phyloP scores from a whole-genome alignment of 1,139 yeast species.

The Kurtzmaniella quercitrusa region DNA sequence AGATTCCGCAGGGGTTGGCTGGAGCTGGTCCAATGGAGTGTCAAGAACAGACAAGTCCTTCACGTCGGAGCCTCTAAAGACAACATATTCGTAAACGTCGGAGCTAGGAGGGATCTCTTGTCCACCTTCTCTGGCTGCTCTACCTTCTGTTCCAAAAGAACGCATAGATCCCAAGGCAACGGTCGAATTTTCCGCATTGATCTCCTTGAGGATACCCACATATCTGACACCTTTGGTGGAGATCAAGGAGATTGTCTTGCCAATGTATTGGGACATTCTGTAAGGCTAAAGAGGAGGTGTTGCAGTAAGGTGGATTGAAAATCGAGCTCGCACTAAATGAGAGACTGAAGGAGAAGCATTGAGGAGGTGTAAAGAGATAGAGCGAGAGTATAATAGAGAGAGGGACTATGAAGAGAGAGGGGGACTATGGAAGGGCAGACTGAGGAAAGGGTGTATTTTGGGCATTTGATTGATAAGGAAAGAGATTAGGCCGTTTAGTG shows the following conservation, averaged over 20 bases:
- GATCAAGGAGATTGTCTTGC: slow-evolving; percentile 85
- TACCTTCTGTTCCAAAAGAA: slow-evolving; percentile 90
- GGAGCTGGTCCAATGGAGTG: slow-evolving; percentile 50
- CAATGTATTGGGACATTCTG: slow-evolving; percentile 80
- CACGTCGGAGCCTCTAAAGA: slow-evolving; percentile 89
- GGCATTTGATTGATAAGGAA: too few species aligned
- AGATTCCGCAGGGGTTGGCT: slow-evolving; percentile 29
- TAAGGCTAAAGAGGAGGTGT: neutral
- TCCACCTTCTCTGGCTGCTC: slow-evolving; percentile 50
- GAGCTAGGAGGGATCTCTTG: slow-evolving; percentile 73
- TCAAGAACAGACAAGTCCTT: slow-evolving; percentile 85
- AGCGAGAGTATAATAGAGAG: too few species aligned
- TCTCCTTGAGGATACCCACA: slow-evolving; percentile 81
- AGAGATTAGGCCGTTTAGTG: too few species aligned
- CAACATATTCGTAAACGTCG: slow-evolving; percentile 74
- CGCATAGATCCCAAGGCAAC: slow-evolving; percentile 81
- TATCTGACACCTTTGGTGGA: slow-evolving; percentile 86
- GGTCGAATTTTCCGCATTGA: slow-evolving; percentile 88
- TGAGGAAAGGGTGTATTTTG: too few species aligned
- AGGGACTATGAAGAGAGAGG: too few species aligned
- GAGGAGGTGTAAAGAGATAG: neutral
- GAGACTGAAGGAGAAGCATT: neutral
- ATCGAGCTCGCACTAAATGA: neutral
- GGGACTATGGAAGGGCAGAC: too few species aligned
- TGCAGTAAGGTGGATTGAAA: neutral